Conservation (phyloP, 768 basidiomycete genomes). For the Rhodosporidiobolus odoratus region DNA sequence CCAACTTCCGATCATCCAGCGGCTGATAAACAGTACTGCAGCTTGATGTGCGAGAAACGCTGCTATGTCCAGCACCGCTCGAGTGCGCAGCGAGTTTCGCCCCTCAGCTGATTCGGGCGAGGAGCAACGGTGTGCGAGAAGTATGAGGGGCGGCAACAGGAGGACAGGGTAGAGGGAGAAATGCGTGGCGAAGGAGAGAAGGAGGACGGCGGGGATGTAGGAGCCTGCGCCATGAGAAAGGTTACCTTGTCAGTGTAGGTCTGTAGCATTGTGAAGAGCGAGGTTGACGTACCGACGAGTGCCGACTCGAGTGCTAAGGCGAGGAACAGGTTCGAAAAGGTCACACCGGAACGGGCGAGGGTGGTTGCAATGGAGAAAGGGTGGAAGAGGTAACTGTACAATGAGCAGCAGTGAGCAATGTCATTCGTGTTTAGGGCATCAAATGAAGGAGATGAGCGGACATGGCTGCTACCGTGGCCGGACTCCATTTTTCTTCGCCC, state of each 20-base stretch:
- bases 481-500: conserved; percentile 50
- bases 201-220: conserved; percentile 57
- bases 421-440: neutral
- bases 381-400: conserved; percentile 72
- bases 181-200: conserved; percentile 67
- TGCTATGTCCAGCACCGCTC: conserved; percentile 49
- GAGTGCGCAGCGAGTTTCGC: neutral
- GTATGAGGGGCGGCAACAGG: conserved; percentile 60
- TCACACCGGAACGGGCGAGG: conserved; percentile 73
- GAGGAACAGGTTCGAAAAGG: conserved; percentile 69
- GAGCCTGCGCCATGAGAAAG: conserved; percentile 54
- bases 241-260: neutral
- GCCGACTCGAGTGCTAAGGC: conserved; percentile 48
- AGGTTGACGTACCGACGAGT: neutral
- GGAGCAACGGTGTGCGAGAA: conserved; percentile 57
- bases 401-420: conserved; percentile 22
- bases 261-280: neutral
- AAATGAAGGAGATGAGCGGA: conserved; percentile 51
- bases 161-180: conserved; percentile 66
- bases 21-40: conserved; percentile 7
- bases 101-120: too few relatives aligned
- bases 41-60: conserved; percentile 55
- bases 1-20: conserved; percentile 33
- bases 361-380: conserved; percentile 78
- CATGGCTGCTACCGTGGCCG: conserved; percentile 63